Conservation (phyloP, 257 asterid genomes). For the Solanum megistacrolobum region DNA sequence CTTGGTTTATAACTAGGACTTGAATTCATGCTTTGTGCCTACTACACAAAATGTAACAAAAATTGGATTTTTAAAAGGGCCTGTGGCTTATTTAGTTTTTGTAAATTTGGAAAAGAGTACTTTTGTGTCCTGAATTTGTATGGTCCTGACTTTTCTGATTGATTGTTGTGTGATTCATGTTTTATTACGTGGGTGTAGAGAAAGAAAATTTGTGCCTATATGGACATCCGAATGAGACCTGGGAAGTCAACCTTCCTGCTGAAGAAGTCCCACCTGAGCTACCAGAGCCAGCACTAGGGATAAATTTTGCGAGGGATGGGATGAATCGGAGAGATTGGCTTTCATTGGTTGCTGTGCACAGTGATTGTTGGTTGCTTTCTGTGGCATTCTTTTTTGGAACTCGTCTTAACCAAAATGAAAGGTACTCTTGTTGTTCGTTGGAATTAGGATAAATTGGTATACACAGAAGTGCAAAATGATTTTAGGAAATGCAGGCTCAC, state of each 20-base stretch:
- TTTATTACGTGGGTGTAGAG: constrained; percentile 29
- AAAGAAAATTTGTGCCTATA: constrained; percentile 88
- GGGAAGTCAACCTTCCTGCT: constrained; percentile 94
- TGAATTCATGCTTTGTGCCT: not conserved
- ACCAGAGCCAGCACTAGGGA: constrained; percentile 94
- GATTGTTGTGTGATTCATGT: not conserved
- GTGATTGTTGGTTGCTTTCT: constrained; percentile 95
- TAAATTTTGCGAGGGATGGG: constrained; percentile 93
- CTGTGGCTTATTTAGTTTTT: not conserved
- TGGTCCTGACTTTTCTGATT: not conserved
- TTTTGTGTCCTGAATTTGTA: not conserved
- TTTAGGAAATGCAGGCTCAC: not conserved
- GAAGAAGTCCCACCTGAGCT: constrained; percentile 98
- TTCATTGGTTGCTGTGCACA: constrained; percentile 83
- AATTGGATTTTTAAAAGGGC: not conserved
- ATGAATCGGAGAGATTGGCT: constrained; percentile 89
- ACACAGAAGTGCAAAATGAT: not conserved
- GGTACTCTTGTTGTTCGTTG: constrained; percentile 24
- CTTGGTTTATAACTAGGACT: not conserved
- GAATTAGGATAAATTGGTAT: not conserved
- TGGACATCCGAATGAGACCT: constrained; percentile 77
- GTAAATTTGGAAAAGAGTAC: not conserved
- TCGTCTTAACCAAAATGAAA: constrained; percentile 70
- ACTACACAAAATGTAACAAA: not conserved
- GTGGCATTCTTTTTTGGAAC: constrained; percentile 90